phyloP scores from a whole-genome alignment of 2,329 filamentous ascomycete species.

The Alternaria brassicicola region DNA sequence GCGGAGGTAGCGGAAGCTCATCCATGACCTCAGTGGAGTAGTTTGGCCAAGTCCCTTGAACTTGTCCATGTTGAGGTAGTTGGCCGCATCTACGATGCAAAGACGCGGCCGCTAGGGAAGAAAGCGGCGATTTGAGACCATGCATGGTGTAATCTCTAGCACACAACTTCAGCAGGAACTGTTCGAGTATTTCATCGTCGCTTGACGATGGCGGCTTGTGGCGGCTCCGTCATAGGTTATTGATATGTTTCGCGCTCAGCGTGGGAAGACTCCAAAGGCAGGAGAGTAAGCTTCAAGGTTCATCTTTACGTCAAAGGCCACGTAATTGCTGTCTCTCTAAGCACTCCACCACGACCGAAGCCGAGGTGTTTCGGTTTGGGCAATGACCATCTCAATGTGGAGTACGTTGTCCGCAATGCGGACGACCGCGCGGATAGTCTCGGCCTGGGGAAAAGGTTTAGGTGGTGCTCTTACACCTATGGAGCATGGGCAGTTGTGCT shows the following conservation, averaged over 20 bases:
- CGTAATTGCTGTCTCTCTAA: neutral
- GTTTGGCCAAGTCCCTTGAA: neutral
- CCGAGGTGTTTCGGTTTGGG: neutral
- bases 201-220: neutral
- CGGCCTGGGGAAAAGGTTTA: neutral
- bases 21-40: neutral
- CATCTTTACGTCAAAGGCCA: neutral
- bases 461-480: neutral
- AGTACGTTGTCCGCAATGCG: neutral
- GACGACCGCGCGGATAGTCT: neutral
- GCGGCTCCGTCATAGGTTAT: neutral
- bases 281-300: neutral
- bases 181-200: neutral
- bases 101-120: neutral
- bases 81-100: neutral
- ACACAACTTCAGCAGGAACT: neutral
- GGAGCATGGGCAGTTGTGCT: neutral
- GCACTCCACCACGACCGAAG: neutral
- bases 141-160: neutral
- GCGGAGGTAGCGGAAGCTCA: neutral
- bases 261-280: neutral
- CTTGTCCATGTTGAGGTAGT: constrained; percentile 1
- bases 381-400: neutral
- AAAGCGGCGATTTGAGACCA: neutral
- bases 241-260: neutral